Percentiles rank a stretch among this genome's conserved stretches.
These are phyloP conservation scores for Scedosporium dehoogii DNA, from an alignment of 2,329 filamentous ascomycete species.

Conservation along the genomic window DNA sequence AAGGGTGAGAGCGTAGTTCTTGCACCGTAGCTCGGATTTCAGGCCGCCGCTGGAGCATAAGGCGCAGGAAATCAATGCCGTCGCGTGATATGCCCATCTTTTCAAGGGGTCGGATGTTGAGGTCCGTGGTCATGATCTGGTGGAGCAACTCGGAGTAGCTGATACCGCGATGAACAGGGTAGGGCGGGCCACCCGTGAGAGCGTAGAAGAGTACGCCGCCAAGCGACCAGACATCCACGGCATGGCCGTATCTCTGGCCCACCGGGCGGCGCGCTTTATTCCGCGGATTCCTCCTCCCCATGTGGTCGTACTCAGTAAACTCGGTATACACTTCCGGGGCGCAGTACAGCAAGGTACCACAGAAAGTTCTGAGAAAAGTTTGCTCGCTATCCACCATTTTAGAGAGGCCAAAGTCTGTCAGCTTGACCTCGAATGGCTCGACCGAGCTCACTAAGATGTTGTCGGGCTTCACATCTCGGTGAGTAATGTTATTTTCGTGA, in stretches of 20 bases:
- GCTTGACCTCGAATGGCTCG: slow-evolving; percentile 70
- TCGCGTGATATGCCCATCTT: slow-evolving; percentile 47
- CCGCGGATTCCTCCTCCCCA: slow-evolving; percentile 52
- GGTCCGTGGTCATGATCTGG: slow-evolving; percentile 70
- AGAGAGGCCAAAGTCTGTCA: slow-evolving; percentile 93
- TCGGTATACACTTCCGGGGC: slow-evolving; percentile 91
- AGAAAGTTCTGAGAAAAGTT: slow-evolving; percentile 92
- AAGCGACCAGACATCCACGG: slow-evolving; percentile 93
- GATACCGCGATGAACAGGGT: slow-evolving; percentile 65
- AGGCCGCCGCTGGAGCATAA: slow-evolving; percentile 77
- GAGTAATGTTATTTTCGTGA: slow-evolving; percentile 80
- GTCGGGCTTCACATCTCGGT: slow-evolving; percentile 97
- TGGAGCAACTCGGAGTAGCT: slow-evolving; percentile 72
- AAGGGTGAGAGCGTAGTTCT: slow-evolving; percentile 61
- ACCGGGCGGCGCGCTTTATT: slow-evolving; percentile 49
- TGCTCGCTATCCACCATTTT: slow-evolving; percentile 87
- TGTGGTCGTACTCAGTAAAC: slow-evolving; percentile 57
- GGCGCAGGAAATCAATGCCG: slow-evolving; percentile 63
- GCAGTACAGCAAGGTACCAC: slow-evolving; percentile 90
- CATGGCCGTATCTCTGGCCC: slow-evolving; percentile 71
- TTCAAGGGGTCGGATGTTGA: slow-evolving; percentile 57
- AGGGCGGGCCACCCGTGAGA: slow-evolving; percentile 72
- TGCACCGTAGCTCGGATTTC: slow-evolving; percentile 63
- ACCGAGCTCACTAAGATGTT: slow-evolving; percentile 78
- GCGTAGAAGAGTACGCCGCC: slow-evolving; percentile 86